Conservation (phyloP, 2,329 filamentous ascomycete species). For the Claviceps sorghi region DNA sequence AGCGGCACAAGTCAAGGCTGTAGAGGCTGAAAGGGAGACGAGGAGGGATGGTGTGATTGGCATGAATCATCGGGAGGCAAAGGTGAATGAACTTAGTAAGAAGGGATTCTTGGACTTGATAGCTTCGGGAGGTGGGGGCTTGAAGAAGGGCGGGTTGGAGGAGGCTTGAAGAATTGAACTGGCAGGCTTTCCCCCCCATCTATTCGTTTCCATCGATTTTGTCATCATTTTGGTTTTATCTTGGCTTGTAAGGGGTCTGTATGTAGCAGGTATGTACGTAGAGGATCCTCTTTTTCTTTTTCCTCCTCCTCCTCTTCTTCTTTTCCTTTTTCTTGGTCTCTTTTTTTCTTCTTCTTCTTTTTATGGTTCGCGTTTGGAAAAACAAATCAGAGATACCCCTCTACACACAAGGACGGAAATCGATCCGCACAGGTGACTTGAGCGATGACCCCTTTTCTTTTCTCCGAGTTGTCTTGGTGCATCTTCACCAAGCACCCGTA, state of each 20-base stretch:
- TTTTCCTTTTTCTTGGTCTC: not conserved
- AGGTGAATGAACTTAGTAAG: constrained; percentile 89
- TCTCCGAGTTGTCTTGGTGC: too few species aligned
- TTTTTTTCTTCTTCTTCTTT: too few species aligned
- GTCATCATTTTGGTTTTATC: not conserved
- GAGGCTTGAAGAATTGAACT: constrained; percentile 24
- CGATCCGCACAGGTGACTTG: not conserved
- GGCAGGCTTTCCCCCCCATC: not conserved
- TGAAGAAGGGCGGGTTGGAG: constrained; percentile 45
- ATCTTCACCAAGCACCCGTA: not conserved
- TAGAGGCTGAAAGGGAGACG: constrained; percentile 57
- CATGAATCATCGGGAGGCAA: constrained; percentile 66
- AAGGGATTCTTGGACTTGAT: constrained; percentile 93
- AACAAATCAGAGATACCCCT: constrained; percentile 7
- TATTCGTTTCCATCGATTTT: not conserved
- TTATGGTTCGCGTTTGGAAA: not conserved
- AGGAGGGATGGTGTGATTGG: constrained; percentile 64
- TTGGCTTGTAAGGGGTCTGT: constrained; percentile 15
- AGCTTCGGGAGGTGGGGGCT: constrained; percentile 42
- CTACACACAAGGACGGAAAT: not conserved
- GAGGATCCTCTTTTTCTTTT: constrained; percentile 1
- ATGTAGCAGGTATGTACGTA: constrained; percentile 2
- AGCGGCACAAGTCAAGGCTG: constrained; percentile 78
- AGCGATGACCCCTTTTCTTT: not conserved
- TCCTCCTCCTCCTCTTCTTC: constrained; percentile 1